Conservation (phyloP, 164 flowering plant species). For the Vitis cinerea region DNA sequence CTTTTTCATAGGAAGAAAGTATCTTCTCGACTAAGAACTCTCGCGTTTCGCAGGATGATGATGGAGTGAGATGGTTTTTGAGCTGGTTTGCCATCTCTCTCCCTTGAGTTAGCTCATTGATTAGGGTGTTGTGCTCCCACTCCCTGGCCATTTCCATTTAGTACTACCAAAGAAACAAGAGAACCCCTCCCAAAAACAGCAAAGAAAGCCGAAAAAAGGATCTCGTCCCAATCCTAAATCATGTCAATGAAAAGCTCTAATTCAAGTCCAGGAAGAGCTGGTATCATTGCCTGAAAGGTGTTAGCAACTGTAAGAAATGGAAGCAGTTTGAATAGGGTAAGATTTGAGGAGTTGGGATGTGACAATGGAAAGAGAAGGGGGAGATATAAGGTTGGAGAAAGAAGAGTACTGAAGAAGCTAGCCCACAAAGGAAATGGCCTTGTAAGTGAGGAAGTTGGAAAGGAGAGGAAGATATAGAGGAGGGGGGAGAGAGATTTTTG, state of each 20-base stretch:
- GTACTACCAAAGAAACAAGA: not conserved
- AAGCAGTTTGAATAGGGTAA: too few species aligned
- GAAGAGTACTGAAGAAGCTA: not conserved
- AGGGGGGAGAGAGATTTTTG: slow-evolving; percentile 9
- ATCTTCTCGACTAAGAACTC: slow-evolving; percentile 27
- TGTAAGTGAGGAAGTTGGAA: slow-evolving; percentile 15
- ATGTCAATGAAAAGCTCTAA: too few species aligned
- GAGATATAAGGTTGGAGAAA: not conserved
- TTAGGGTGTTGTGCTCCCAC: slow-evolving; percentile 24
- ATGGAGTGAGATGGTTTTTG: slow-evolving; percentile 25
- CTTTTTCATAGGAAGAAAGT: slow-evolving; percentile 43
- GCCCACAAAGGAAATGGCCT: not conserved
- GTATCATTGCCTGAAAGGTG: too few species aligned
- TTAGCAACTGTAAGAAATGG: too few species aligned
- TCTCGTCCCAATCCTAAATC: too few species aligned
- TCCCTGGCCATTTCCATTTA: slow-evolving; percentile 15
- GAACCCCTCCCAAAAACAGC: too few species aligned
- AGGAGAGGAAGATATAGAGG: slow-evolving; percentile 18
- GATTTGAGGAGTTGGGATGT: too few species aligned
- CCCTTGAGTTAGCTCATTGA: slow-evolving; percentile 43
- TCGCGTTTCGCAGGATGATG: slow-evolving; percentile 23
- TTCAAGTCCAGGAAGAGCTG: too few species aligned
- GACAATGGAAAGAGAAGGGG: too few species aligned
- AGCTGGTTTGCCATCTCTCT: slow-evolving; percentile 37
- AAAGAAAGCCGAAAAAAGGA: too few species aligned